Evolutionary conservation across 1,284 basidiomycete species (phyloP), one percentile per base, ranked within the genome.

Genomic region (Mixia osmundae): DNA sequence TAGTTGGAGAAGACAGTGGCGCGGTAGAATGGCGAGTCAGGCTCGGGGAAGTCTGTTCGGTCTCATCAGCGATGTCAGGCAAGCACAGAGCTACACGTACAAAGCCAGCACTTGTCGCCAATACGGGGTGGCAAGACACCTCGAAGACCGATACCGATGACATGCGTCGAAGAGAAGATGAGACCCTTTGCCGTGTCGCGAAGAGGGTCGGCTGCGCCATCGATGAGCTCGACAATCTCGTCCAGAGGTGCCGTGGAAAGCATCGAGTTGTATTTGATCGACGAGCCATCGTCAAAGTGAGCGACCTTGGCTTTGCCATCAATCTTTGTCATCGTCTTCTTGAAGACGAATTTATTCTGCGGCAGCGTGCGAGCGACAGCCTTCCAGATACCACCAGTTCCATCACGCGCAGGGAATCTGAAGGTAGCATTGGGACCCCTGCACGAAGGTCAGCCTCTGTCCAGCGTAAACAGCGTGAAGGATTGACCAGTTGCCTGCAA

Each of bases 1-100:
- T 65, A 65, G 55, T 64, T 64, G 43, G 60, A 62, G 49, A 65
- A 65, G 50, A 65, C 61, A 39, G 63, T 65, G 12, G 61, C 62
- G 29, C 63, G 59, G 55, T 65, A 65, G 55, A 63, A 65, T 25
- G 63, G 63, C 29, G 58, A 58, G 53, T 63, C 54, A 44, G 59
- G 56, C 36, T 41, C 42, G 10, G 44, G 44, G 33, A 57, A 58
- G 53, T 58, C 57, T 30, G n/a, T n/a, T n/a, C n/a, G n/a, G n/a
- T n/a, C n/a, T n/a, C n/a, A n/a, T n/a, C n/a, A 56, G 50, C 56
- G 55, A 57, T 4, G 3, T 33, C 24, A 21, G n/a, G 11, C 19
- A 8, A 8, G 25, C 25, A 25, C 11, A 31, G 14, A 24, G 25
- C 7, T 33, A 37, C 25, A 39, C 41, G 42, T 41, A 54, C 57